Evolutionary conservation across 441 rosid species (phyloP).

Genomic region (Syzygium malaccense): DNA sequence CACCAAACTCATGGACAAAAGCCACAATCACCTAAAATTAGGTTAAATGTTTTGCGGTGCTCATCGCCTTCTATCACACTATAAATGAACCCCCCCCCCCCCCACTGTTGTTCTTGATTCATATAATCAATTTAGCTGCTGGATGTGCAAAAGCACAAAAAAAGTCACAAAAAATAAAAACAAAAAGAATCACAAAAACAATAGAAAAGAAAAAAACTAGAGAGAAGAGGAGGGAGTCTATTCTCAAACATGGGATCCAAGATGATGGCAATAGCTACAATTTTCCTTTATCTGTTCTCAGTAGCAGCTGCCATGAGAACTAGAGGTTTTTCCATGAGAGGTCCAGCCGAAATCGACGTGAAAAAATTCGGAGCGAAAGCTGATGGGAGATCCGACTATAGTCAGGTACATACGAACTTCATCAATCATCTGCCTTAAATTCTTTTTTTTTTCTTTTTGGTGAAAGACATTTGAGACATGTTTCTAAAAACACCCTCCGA

Average conservation of each 20-base stretch:
- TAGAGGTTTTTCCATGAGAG: neutral
- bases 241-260: neutral
- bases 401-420: neutral
- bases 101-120: neutral
- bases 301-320: neutral
- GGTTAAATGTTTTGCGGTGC: neutral
- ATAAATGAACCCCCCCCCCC: neutral
- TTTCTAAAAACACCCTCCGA: neutral
- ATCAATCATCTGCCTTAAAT: neutral
- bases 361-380: neutral
- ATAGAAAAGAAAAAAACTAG: neutral
- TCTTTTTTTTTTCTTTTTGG: neutral
- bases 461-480: neutral
- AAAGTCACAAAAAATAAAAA: neutral
- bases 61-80: neutral
- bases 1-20: neutral
- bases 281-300: neutral
- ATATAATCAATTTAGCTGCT: neutral
- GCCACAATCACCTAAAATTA: neutral
- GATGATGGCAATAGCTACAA: neutral
- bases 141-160: neutral
- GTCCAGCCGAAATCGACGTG: neutral
- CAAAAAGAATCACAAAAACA: neutral
- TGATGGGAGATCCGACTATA: neutral
- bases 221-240: neutral